Base-by-base conservation (phyloP, 768 basidiomycete genomes). In the Bullera alba region DNA sequence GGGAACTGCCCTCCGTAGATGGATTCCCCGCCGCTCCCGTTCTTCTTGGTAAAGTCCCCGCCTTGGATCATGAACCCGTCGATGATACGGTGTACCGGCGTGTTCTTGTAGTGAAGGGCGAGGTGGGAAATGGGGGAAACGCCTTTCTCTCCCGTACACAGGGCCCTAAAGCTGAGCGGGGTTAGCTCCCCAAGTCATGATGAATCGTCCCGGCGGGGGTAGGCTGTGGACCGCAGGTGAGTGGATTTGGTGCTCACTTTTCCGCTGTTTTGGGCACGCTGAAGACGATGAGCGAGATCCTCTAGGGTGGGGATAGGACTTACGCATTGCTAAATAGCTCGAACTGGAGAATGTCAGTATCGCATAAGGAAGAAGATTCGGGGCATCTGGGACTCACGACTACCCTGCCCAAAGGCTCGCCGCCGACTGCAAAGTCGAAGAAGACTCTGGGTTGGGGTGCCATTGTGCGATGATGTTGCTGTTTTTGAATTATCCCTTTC, bases 81-180 rank as follows among this genome's bases (percentile, higher is more conserved):
- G 56, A 92, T 90, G 28, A 84, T 83, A 23, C 89, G 77, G 64
- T 91, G 89, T 12, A 88, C 77, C 35, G 81, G 81, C 57, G 78
- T 80, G 61, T 81, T 81, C 73, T 87, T 89, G 79, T 88, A 91
- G 74, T 84, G 85, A 4, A 92, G 76, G 5, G 86, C 83, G 8
- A 81, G 71, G n/a, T 83, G 79, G 1, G 80, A 78, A 19, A 76
- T 67, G 0, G 77, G 69, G 0, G 86, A 87, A 5, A 84, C 60
- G 4, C 89, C 90, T 62, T 81, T 82, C 70, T 89, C 86, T 7
- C 90, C 90, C 1, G 88, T 92, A 68, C 86, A 88, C 46, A 93
- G 75, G 2, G 83, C 81, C 37, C 89, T 81, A 70, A 92, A 92
- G 73, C 88, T 92, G 70, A 79, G 77, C 62, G 67, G 79, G 86